Evolutionary conservation across 108 stramenopile species (phyloP).

Genomic region (Bacterosira constricta): DNA sequence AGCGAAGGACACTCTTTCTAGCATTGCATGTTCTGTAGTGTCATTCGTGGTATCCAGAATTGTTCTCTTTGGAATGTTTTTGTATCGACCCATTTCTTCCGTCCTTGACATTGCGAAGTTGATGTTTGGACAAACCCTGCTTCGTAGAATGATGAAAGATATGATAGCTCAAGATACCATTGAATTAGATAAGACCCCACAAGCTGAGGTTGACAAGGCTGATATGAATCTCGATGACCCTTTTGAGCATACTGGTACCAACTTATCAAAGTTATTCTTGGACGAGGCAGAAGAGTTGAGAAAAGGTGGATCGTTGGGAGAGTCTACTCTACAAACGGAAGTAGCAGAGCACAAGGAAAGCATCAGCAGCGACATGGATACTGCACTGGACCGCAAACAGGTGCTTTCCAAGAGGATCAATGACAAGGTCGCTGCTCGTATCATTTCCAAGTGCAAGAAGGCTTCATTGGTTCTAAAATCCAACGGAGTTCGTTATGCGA

Average conservation of each 20-base stretch:
- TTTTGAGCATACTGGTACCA: background rate
- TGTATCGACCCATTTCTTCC: background rate
- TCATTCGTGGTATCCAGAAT: background rate
- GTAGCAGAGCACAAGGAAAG: background rate
- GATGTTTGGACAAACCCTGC: background rate
- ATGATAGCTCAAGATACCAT: background rate
- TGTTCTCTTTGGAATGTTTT: background rate
- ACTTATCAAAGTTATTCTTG: constrained; percentile 3
- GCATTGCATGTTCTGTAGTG: background rate
- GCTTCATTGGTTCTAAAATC: background rate
- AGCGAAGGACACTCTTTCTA: background rate
- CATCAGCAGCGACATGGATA: background rate
- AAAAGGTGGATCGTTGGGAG: background rate
- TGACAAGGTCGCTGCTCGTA: constrained; percentile 1
- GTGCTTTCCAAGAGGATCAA: constrained; percentile 1
- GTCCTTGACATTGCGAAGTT: background rate
- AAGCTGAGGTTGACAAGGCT: background rate
- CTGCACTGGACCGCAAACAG: background rate
- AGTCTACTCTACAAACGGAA: background rate
- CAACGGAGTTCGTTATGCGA: too few relatives aligned
- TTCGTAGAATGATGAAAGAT: background rate
- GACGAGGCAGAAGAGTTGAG: background rate
- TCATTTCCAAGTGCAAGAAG: background rate
- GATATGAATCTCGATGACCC: background rate
- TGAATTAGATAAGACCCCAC: background rate